phyloP scores from a whole-genome alignment of 2,329 filamentous ascomycete species.

The Colletotrichum sansevieriae region DNA sequence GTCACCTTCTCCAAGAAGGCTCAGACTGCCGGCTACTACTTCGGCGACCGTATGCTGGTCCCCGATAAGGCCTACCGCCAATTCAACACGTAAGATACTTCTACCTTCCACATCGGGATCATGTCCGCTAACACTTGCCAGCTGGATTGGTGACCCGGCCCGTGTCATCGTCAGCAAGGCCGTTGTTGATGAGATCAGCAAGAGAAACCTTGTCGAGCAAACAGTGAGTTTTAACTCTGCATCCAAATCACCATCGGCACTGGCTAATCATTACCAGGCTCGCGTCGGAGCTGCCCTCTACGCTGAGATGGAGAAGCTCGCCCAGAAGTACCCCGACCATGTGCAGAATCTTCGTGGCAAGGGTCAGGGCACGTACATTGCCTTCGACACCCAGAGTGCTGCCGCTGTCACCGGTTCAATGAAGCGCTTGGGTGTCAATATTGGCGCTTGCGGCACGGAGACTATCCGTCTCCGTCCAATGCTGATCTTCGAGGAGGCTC shows the following conservation, averaged over 20 bases:
- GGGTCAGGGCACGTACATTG: slow-evolving; percentile 82
- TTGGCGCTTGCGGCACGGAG: slow-evolving; percentile 78
- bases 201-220: slow-evolving; percentile 77
- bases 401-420: slow-evolving; percentile 78
- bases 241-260: not conserved
- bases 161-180: slow-evolving; percentile 82
- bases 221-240: slow-evolving; percentile 42
- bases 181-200: slow-evolving; percentile 81
- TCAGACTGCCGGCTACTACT: slow-evolving; percentile 88
- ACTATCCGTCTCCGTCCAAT: slow-evolving; percentile 83
- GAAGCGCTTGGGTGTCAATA: slow-evolving; percentile 80
- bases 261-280: slow-evolving; percentile 50
- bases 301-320: slow-evolving; percentile 71
- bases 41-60: slow-evolving; percentile 77
- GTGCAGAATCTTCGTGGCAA: slow-evolving; percentile 82
- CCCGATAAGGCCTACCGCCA: slow-evolving; percentile 88
- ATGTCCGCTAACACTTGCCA: slow-evolving; percentile 21
- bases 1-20: slow-evolving; percentile 93
- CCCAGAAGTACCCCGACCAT: slow-evolving; percentile 75
- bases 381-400: slow-evolving; percentile 79
- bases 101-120: not conserved
- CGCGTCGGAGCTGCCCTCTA: slow-evolving; percentile 78
- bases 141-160: slow-evolving; percentile 85
- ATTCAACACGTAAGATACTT: slow-evolving; percentile 74
- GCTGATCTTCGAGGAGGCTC: slow-evolving; percentile 83